These are phyloP conservation scores for Lipomyces sp. DNA, from an alignment of 805 yeast genomes.

Conservation along the genomic window DNA sequence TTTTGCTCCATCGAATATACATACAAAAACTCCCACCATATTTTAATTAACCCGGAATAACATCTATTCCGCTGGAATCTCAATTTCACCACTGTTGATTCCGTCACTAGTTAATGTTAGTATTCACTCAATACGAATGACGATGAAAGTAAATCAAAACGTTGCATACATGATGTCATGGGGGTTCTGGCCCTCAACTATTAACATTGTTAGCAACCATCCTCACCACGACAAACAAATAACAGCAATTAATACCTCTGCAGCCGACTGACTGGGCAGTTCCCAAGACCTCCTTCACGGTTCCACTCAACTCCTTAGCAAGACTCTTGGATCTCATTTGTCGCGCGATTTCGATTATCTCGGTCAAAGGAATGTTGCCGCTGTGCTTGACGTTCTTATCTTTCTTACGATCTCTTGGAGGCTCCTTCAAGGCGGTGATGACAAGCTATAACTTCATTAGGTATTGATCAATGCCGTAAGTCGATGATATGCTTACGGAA, in stretches of 20 bases:
- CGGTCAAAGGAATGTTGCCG: constrained; percentile 97
- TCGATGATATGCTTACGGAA: constrained; percentile 50
- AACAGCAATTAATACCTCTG: constrained; percentile 52
- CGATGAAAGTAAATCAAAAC: background rate
- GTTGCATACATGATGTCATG: constrained; percentile 76
- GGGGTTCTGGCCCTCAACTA: constrained; percentile 97
- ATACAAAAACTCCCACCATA: constrained; percentile 22
- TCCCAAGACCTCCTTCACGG: constrained; percentile 98
- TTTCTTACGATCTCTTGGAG: constrained; percentile 99
- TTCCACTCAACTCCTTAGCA: constrained; percentile 96
- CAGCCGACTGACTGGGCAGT: constrained; percentile 99
- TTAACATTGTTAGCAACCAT: background rate
- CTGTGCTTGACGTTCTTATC: constrained; percentile 99
- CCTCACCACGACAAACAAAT: background rate
- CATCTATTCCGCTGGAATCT: constrained; percentile 47
- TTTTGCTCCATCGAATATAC: constrained; percentile 21
- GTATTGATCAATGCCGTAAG: background rate
- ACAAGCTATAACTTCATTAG: constrained; percentile 55
- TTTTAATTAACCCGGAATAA: background rate
- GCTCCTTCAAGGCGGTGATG: constrained; percentile 98
- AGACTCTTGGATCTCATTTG: constrained; percentile 96
- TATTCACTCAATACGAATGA: background rate
- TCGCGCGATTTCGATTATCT: constrained; percentile 96
- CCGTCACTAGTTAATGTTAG: constrained; percentile 60
- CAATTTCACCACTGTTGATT: constrained; percentile 98